These are phyloP conservation scores for Scheffersomyces insectosa DNA, from an alignment of 1,139 yeast species.

Conservation along the genomic window DNA sequence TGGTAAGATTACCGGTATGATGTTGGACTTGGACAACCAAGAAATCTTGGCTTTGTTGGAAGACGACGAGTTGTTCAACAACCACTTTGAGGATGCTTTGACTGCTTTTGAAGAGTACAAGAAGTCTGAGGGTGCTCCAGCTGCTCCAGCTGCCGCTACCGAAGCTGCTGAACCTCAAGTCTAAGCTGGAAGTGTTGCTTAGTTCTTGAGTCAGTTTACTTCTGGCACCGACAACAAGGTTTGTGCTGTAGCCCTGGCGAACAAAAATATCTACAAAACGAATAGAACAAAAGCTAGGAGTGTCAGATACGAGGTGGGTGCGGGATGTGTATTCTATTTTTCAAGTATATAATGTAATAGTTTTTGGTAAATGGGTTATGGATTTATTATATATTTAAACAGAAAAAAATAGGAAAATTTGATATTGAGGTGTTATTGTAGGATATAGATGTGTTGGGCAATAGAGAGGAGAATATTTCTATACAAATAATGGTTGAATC, in stretches of 20 bases:
- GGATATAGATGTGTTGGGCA: too few relatives aligned
- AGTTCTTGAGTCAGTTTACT: too few relatives aligned
- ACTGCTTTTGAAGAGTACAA: conserved; percentile 89
- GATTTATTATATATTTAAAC: conserved; percentile 29
- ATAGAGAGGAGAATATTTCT: too few relatives aligned
- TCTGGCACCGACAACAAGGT: background rate
- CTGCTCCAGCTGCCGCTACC: conserved; percentile 16
- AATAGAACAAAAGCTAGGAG: too few relatives aligned
- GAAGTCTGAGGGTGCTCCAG: conserved; percentile 42
- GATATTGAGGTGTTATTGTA: too few relatives aligned
- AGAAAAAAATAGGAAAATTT: conserved; percentile 23
- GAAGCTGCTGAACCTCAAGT: conserved; percentile 12
- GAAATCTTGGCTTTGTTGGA: conserved; percentile 88
- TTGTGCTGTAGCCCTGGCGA: too few relatives aligned
- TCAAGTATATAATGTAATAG: conserved; percentile 28
- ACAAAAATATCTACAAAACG: too few relatives aligned
- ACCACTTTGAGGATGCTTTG: conserved; percentile 93
- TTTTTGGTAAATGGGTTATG: conserved; percentile 31
- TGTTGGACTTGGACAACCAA: conserved; percentile 90
- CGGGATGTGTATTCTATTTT: conserved; percentile 19
- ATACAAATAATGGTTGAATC: too few relatives aligned
- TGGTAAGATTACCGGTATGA: conserved; percentile 99
- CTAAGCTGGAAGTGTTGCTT: conserved; percentile 2
- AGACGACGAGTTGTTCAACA: conserved; percentile 86
- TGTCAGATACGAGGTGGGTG: too few relatives aligned